phyloP scores from a whole-genome alignment of 345 rosid species.

The Viola odorata region DNA sequence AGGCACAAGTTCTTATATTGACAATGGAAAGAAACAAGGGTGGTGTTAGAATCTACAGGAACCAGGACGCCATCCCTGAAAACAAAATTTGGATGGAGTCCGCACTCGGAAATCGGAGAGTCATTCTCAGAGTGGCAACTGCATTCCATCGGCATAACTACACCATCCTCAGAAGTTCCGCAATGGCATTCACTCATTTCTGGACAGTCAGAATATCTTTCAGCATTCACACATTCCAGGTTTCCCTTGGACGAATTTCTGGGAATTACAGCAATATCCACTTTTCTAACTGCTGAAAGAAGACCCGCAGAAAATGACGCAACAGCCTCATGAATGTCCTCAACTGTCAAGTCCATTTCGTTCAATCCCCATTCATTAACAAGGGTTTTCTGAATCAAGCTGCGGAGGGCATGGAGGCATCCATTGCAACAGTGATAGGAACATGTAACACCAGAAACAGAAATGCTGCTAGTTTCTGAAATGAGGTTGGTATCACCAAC shows the following conservation, averaged over 20 bases:
- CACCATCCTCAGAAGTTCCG: slow-evolving; percentile 31
- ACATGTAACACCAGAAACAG: slow-evolving; percentile 39
- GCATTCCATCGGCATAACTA: slow-evolving; percentile 41
- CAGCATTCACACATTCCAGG: too few relatives aligned
- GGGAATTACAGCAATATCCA: slow-evolving; percentile 24
- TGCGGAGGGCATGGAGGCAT: slow-evolving; percentile 48
- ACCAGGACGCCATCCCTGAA: slow-evolving; percentile 71
- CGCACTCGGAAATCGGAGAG: slow-evolving; percentile 16
- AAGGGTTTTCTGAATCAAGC: slow-evolving; percentile 46
- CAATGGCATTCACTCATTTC: slow-evolving; percentile 35
- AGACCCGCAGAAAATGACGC: slow-evolving; percentile 64
- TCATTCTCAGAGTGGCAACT: slow-evolving; percentile 44
- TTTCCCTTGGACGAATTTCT: slow-evolving; percentile 25
- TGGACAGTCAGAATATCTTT: slow-evolving; percentile 16
- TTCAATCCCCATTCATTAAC: slow-evolving; percentile 34
- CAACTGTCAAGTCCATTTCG: slow-evolving; percentile 36
- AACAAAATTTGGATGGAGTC: slow-evolving; percentile 39
- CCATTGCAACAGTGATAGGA: slow-evolving; percentile 58
- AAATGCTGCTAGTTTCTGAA: slow-evolving; percentile 16
- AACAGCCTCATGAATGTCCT: slow-evolving; percentile 64
- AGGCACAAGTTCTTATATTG: slow-evolving; percentile 67
- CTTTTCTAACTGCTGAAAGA: slow-evolving; percentile 50
- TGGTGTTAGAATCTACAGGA: slow-evolving; percentile 35
- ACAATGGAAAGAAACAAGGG: slow-evolving; percentile 51
- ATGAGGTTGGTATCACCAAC: slow-evolving; percentile 13